phyloP scores from a whole-genome alignment of 495 filamentous ascomycete genomes.

The Pseudoneurospora amorphoporcata region DNA sequence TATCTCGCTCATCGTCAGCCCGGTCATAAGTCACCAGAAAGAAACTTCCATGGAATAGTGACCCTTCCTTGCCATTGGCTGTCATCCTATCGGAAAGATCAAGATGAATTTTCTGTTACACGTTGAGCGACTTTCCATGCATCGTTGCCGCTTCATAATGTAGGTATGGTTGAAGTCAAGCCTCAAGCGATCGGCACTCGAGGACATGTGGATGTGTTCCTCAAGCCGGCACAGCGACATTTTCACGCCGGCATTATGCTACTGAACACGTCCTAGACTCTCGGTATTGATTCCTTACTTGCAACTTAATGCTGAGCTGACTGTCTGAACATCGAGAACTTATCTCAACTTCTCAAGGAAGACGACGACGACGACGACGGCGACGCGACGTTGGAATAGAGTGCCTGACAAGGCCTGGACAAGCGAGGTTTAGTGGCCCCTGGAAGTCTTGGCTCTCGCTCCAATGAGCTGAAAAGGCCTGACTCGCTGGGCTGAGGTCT shows the following conservation, averaged over 20 bases:
- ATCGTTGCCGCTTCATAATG: neutral
- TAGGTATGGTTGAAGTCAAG: too few species aligned
- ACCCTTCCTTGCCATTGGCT: too few species aligned
- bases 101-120: neutral
- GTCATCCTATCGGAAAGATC: too few species aligned
- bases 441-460: neutral
- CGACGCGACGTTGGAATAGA: neutral
- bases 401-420: neutral
- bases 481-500: neutral
- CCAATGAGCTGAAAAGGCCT: neutral
- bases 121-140: neutral
- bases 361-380: neutral
- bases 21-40: too few species aligned
- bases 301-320: neutral
- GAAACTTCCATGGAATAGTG: too few species aligned
- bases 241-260: neutral
- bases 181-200: too few species aligned
- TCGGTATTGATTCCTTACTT: too few species aligned
- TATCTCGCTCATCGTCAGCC: too few species aligned
- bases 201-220: too few species aligned
- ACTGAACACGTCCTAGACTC: neutral
- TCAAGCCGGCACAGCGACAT: too few species aligned
- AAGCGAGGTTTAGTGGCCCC: neutral
- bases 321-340: neutral
- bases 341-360: neutral